phyloP scores from a whole-genome alignment of 257 asterid genomes.

The Vinca minor region DNA sequence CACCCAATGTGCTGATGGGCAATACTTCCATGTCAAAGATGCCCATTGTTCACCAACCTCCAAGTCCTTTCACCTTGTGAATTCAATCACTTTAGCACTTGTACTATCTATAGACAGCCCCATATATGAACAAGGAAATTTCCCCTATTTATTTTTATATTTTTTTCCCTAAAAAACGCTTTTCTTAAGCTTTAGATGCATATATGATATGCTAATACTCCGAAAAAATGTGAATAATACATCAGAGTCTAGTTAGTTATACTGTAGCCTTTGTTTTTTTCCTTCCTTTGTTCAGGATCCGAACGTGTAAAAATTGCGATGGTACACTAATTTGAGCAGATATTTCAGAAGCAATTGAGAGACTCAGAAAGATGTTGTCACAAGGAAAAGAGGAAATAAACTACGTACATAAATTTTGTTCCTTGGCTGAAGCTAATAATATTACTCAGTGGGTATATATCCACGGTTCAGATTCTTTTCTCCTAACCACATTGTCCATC shows the following conservation, averaged over 20 bases:
- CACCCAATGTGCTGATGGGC: slow-evolving; percentile 41
- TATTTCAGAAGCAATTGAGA: no score
- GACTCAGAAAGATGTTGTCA: not conserved
- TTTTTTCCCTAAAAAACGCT: not conserved
- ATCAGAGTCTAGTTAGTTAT: not conserved
- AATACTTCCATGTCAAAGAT: slow-evolving; percentile 54
- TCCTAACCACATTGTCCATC: no score
- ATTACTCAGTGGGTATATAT: no score
- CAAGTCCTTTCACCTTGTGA: slow-evolving; percentile 57
- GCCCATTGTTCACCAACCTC: slow-evolving; percentile 53
- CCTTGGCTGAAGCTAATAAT: no score
- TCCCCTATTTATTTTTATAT: no score
- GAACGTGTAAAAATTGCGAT: no score
- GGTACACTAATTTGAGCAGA: no score
- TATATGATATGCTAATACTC: not conserved
- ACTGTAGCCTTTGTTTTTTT: not conserved
- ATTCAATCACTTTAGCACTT: not conserved
- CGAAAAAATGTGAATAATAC: slow-evolving; percentile 7
- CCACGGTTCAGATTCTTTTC: not conserved
- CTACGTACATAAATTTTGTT: not conserved
- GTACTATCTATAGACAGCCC: slow-evolving; percentile 8
- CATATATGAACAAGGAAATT: slow-evolving; percentile 23
- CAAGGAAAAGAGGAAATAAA: not conserved
- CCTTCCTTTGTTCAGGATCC: no score
- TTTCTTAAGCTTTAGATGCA: not conserved